Base-by-base conservation (phyloP, 495 filamentous ascomycete species). In the Lentithecium fluviatile region DNA sequence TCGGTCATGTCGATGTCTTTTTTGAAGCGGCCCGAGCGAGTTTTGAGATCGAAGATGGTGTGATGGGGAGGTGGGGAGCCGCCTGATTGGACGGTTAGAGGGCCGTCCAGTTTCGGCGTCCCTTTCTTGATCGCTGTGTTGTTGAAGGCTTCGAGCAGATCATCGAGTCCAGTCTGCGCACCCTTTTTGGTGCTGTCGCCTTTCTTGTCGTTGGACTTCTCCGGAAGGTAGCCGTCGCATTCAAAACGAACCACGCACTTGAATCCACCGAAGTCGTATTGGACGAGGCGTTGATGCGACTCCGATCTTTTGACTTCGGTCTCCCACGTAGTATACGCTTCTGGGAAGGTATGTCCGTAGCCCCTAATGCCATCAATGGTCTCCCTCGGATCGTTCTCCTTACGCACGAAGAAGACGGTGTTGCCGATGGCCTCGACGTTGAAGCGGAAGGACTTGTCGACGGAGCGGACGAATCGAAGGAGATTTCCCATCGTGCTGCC, bases 1-100 rank as follows among this genome's bases (percentile, higher is more conserved):
- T 82, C 79, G 1, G 43, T 58, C 45, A 83, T 68, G 2, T 62
- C 70, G 23, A 78, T 69, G 7, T 78, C 61, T 21, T 71, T 66
- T 23, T 71, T 59, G 21, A 65, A 66, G 26, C 73, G 72, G 11
- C 45, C 43, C 42, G 76, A 78, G 8, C 83, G 79, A 0, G 87
- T 90, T 63, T 89, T 88, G 48, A 89, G 73, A 55, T 88, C 86
- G 65, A 89, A 83, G n/a, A 87, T 70, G 8, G 75, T 70, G 4
- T 69, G 29, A 51, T 86, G 85, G 8, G 77, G 74, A 6, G 80
- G 55, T 65, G 23, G 25, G 32, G 46, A 56, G 20, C 63, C 64
- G 5, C 32, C 59, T 6, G n/a, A 4, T 32, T 50, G 58, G 26
- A 68, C 38, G 26, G 19, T 45, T 36, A 72, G 52, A 10, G 13